Percentiles rank a stretch among this genome's conserved stretches.
These are phyloP conservation scores for Dalbergia cultrata DNA, from an alignment of 306 rosid genomes.

Conservation along the genomic window DNA sequence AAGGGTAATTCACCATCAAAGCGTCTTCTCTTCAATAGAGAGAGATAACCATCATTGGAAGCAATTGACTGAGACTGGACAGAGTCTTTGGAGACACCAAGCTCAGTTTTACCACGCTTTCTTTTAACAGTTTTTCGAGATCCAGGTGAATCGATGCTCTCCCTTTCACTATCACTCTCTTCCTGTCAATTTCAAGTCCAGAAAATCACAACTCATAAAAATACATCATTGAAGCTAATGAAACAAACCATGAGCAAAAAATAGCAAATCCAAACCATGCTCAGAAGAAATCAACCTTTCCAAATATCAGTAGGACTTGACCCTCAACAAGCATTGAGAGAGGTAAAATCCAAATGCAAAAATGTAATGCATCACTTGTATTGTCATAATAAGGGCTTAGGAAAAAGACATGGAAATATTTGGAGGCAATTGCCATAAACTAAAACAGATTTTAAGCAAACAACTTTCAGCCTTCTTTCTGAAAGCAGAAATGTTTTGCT, in stretches of 20 bases:
- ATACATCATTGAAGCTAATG: constrained; percentile 15
- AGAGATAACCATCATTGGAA: constrained; percentile 69
- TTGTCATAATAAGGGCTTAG: not conserved
- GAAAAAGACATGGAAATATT: not conserved
- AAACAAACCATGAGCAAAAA: constrained; percentile 9
- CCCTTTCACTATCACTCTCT: constrained; percentile 75
- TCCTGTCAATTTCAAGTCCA: constrained; percentile 59
- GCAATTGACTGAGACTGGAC: constrained; percentile 60
- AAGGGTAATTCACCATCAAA: constrained; percentile 60
- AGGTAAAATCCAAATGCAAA: not conserved
- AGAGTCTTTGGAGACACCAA: constrained; percentile 55
- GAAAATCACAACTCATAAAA: constrained; percentile 42
- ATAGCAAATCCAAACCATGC: constrained; percentile 33
- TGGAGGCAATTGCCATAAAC: constrained; percentile 4
- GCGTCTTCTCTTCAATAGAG: constrained; percentile 64
- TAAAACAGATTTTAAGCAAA: not conserved
- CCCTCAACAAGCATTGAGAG: not conserved
- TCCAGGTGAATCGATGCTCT: constrained; percentile 68
- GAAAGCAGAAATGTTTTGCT: not conserved
- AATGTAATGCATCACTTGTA: constrained; percentile 4
- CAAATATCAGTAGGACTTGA: constrained; percentile 4
- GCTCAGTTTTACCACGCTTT: constrained; percentile 62
- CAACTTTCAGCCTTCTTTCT: constrained; percentile 12
- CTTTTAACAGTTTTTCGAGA: constrained; percentile 60
- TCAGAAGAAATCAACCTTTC: not conserved